phyloP scores from a whole-genome alignment of 176 grass and related monocot species.

The Rhipidocladum racemiflorum region DNA sequence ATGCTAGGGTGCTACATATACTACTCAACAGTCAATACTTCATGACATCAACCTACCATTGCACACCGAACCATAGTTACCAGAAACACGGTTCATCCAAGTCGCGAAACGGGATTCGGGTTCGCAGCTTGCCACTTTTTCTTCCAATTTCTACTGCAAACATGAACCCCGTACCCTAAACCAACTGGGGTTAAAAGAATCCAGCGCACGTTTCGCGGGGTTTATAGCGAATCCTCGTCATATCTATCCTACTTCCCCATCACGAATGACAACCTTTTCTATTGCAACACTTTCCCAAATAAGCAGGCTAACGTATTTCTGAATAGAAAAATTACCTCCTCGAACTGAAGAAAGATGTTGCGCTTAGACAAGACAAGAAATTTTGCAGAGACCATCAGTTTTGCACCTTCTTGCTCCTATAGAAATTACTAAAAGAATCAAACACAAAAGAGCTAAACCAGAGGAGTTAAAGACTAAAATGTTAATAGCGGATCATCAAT shows the following conservation, averaged over 20 bases:
- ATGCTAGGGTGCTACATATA: background rate
- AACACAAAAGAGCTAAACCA: conserved; percentile 30
- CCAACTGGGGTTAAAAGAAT: too few relatives aligned
- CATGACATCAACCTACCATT: background rate
- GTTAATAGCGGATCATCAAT: background rate
- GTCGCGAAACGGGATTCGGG: too few relatives aligned
- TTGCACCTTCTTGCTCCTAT: conserved; percentile 95
- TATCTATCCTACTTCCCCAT: background rate
- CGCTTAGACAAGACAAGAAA: conserved; percentile 80
- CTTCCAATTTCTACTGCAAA: too few relatives aligned
- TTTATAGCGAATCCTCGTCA: too few relatives aligned
- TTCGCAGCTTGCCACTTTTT: too few relatives aligned
- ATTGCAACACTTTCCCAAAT: background rate
- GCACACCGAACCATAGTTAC: background rate
- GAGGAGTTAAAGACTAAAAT: conserved; percentile 9
- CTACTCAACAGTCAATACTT: background rate
- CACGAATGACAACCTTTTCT: background rate
- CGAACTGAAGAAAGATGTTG: conserved; percentile 94
- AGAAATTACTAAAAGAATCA: conserved; percentile 48
- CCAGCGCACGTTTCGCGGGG: too few relatives aligned
- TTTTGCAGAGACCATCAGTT: conserved; percentile 87
- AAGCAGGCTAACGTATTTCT: conserved; percentile 24
- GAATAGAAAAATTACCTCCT: conserved; percentile 56
- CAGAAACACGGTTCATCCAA: too few relatives aligned
- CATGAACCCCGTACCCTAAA: too few relatives aligned